phyloP scores from a whole-genome alignment of 139 green algal species.

The Auxenochlorella pyrenoidosa region DNA sequence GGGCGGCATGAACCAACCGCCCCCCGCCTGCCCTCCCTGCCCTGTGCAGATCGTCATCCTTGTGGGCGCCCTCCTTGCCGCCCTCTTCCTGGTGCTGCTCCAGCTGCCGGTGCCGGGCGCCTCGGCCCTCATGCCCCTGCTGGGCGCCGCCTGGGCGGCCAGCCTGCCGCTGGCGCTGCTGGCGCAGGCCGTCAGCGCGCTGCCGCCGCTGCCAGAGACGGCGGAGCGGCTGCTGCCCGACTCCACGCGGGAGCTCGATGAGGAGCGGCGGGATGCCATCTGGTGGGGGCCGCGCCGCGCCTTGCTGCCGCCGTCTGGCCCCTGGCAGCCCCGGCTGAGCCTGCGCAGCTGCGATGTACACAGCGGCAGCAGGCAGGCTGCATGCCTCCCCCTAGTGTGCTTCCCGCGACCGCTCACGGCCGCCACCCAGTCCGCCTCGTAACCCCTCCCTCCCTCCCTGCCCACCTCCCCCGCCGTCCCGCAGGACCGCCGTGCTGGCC shows the following conservation, averaged over 20 bases:
- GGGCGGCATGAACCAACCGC: no score
- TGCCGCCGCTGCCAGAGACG: slow-evolving; percentile 54
- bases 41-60: slow-evolving; percentile 64
- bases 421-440: neutral
- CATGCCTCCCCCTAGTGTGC: neutral
- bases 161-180: slow-evolving; percentile 62
- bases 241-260: slow-evolving; percentile 49
- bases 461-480: neutral
- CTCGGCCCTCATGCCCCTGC: slow-evolving; percentile 59
- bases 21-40: neutral
- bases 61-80: slow-evolving; percentile 57
- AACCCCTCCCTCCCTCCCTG: neutral
- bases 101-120: slow-evolving; percentile 58
- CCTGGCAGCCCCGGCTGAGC: no score
- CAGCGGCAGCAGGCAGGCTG: neutral
- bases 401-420: neutral
- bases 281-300: slow-evolving; percentile 8
- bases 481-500: slow-evolving; percentile 74
- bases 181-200: slow-evolving; percentile 32
- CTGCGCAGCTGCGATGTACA: no score
- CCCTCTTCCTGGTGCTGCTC: slow-evolving; percentile 81
- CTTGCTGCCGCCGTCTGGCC: no score
- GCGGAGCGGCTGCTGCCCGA: slow-evolving; percentile 77
- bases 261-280: slow-evolving; percentile 60
- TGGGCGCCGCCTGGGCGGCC: slow-evolving; percentile 67